These are phyloP conservation scores for Solanum chmielewskii DNA, from an alignment of 257 asterid genomes.

Conservation along the genomic window DNA sequence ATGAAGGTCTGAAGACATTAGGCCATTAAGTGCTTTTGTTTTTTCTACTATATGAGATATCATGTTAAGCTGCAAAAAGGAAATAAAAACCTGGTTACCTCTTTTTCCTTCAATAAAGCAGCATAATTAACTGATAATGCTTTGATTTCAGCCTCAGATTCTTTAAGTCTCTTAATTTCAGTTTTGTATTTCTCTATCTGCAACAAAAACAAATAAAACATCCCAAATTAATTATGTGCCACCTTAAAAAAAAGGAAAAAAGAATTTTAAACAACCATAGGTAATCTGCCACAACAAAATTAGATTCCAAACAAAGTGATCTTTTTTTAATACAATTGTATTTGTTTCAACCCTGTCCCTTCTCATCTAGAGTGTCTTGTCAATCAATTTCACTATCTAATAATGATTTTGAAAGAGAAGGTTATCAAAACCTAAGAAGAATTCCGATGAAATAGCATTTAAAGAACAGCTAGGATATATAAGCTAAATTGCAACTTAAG, in stretches of 20 bases:
- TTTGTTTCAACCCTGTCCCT: background rate
- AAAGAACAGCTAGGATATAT: background rate
- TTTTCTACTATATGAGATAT: background rate
- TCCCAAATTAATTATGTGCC: background rate
- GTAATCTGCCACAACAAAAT: background rate
- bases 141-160: constrained; percentile 90
- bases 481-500: background rate
- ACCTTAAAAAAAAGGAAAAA: background rate
- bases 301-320: background rate
- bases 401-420: background rate
- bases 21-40: background rate
- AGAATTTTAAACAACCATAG: background rate
- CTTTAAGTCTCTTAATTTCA: constrained; percentile 83
- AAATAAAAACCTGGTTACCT: constrained; percentile 30
- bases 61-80: background rate
- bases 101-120: constrained; percentile 82
- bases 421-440: background rate
- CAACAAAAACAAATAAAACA: background rate
- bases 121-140: constrained; percentile 92
- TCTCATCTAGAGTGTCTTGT: background rate
- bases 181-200: constrained; percentile 61
- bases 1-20: background rate
- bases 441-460: background rate
- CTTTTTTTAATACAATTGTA: background rate
- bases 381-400: background rate